Evolutionary conservation across 2,329 filamentous ascomycete genomes (phyloP), one percentile per base, ranked within the genome.

Genomic region (Arthrinium phaeospermum): DNA sequence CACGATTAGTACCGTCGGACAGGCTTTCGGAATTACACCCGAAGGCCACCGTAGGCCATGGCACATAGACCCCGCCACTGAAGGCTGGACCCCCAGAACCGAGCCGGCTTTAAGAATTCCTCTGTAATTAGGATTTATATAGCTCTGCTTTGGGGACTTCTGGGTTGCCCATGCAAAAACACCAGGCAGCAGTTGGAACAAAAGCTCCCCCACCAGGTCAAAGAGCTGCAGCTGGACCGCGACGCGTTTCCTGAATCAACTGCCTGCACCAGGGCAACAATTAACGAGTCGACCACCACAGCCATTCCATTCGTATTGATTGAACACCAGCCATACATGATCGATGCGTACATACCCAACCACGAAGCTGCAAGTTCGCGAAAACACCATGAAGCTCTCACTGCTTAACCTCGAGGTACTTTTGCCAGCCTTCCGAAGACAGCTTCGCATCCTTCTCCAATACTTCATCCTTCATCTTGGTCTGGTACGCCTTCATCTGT

Each of bases 401-500:
- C 34, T 64, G n/a, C 22, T 64, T 64, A 41, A 34, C 57, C 72
- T 81, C 81, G 34, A 90, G 78, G 79, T 92, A 92, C 61, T 81
- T 83, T 75, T 88, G 82, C 79, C 86, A 89, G 0, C 91, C 91
- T 53, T 88, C 81, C 70, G 89, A 86, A 73, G 87, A 80, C 74
- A 94, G 78, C 77, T 81, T 86, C 30, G 79, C 82, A 51, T 91
- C 91, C 83, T 94, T 94, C 37, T 82, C 86, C 74, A 89, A 81
- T 1, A 94, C 92, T 77, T 92, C 90, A 71, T 85, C 83, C 79
- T 89, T 88, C 84, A 92, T 91, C 10, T 88, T 85, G 69, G 85
- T 82, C 80, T 91, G 89, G 79, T 93, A 94, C 24, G 85, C 82
- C 74, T 86, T 86, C 84, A 93, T 85, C 76, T 86, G 86, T 72